Conservation (phyloP, 2,329 filamentous ascomycete genomes). For the Dactylellina cionopaga region DNA sequence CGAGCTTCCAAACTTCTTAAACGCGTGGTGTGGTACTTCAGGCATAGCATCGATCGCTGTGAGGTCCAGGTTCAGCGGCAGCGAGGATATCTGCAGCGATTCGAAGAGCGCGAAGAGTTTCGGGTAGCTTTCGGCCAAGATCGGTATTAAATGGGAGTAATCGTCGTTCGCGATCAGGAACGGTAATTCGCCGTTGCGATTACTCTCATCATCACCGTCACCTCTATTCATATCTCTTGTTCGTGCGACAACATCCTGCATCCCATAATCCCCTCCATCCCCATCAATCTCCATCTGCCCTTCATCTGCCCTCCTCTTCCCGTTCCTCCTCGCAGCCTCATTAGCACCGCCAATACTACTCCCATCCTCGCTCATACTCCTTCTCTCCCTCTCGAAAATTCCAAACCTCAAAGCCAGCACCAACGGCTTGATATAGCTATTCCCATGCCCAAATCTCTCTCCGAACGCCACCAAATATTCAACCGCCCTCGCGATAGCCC, state of each 20-base stretch:
- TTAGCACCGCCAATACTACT: not conserved
- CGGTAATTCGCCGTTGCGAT: not conserved
- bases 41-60: not conserved
- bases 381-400: conserved; percentile 14
- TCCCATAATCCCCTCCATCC: not conserved
- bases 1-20: conserved; percentile 14
- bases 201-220: not conserved
- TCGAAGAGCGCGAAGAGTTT: conserved; percentile 1
- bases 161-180: conserved; percentile 11
- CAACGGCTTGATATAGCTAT: conserved; percentile 14
- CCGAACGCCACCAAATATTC: conserved; percentile 14
- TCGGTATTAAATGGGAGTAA: conserved; percentile 15
- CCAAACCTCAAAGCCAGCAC: conserved; percentile 23
- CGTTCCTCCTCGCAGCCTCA: not conserved
- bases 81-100: not conserved
- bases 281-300: not conserved
- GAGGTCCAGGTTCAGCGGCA: conserved; percentile 20
- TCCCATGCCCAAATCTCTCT: conserved; percentile 3
- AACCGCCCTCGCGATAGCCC: not conserved
- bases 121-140: not conserved
- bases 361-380: not conserved
- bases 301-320: not conserved
- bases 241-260: not conserved
- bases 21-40: not conserved
- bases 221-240: not conserved